Evolutionary conservation across 257 asterid species (phyloP), one percentile per base, ranked within the genome.

Genomic region (Solanum peruvianum): DNA sequence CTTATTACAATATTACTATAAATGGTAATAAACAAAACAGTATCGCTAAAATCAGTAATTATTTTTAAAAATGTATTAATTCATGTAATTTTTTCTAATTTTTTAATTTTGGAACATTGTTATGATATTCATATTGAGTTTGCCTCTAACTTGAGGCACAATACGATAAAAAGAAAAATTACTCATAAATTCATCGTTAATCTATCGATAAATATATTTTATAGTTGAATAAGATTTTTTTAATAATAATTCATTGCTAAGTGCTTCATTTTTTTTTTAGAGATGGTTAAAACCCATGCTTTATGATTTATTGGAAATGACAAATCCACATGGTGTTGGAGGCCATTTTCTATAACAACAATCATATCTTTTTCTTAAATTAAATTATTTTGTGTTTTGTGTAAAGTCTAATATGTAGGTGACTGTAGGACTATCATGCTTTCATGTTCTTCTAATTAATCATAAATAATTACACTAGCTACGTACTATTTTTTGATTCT

Each of bases 251-350:
- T 27, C 8, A 29, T 47, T 0, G 5, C 5, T 47, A 2, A 60
- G 35, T 33, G 35, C 5, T 23, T 60, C 3, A 18, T 20, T 6
- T 56, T 52, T 2, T 52, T 56, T 60, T 9, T 60, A 1, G 0
- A 62, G 31, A 23, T 49, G 70, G 58, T 58, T 29, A 84, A 84
- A 62, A 76, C 66, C 80, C 58, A 39, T 80, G 42, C 21, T 56
- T 8, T 66, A 29, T 42, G 18, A 62, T 41, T 41, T 42, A 37
- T 42, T 49, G 80, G 73, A 87, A 83, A 58, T 70, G 89, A 87
- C 89, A 67, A 67, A 62, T 62, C 52, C 97, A 94, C 95, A 93
- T 93, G 96, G 94, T 91, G 93, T 92, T 80, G 85, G 69, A 86
- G 90, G 90, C 93, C 94, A 91, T 87, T 90, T 86, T 15, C 47